Base-by-base conservation (phyloP, 495 filamentous ascomycete genomes). In the Saxispiralis lemnorum region DNA sequence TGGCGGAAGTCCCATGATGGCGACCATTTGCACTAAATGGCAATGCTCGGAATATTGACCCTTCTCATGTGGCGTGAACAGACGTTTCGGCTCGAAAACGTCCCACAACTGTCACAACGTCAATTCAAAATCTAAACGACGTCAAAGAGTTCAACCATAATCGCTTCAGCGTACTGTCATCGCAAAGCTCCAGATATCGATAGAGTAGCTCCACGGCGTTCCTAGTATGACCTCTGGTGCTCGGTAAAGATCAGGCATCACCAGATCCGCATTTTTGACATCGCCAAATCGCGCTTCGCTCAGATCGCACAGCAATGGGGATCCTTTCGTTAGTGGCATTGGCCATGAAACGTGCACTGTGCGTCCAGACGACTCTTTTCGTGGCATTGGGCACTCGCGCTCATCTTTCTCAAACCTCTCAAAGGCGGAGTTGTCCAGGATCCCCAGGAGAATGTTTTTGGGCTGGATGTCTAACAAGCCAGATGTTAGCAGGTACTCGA, bases 141-240 rank as follows among this genome's bases (percentile, higher is more conserved):
- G n/a, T n/a, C n/a, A n/a, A n/a, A n/a, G n/a, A n/a, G n/a, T n/a
- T n/a, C n/a, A n/a, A n/a, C n/a, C n/a, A n/a, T n/a, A n/a, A n/a
- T n/a, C n/a, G 19, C n/a, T 15, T 39, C 34, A 32, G 56, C 63
- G 36, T 50, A 73, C 69, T 54, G 72, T 54, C 51, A 67, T 60
- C 41, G 66, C 68, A 13, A 64, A 56, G 49, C 65, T 67, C 68
- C 69, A 70, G 35, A 70, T 66, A 45, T 72, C 69, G 32, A 69
- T 56, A 4, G 56, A 41, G 47, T 66, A 65, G 20, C 48, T 54
- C 71, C 66, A 70, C 1, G 59, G 50, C 1, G 56, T 47, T 31
- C 59, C 52, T 10, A 72, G 39, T 38, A 71, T 66, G 1, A 70
- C 61, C 45, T 74, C 69, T 0, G 68, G 67, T 6, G 63, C 56